A percentile compares a stretch with the other conserved stretches of the same genome.
Evolutionary conservation across 2,329 filamentous ascomycete genomes (phyloP).

Genomic region (Fusarium temperatum): DNA sequence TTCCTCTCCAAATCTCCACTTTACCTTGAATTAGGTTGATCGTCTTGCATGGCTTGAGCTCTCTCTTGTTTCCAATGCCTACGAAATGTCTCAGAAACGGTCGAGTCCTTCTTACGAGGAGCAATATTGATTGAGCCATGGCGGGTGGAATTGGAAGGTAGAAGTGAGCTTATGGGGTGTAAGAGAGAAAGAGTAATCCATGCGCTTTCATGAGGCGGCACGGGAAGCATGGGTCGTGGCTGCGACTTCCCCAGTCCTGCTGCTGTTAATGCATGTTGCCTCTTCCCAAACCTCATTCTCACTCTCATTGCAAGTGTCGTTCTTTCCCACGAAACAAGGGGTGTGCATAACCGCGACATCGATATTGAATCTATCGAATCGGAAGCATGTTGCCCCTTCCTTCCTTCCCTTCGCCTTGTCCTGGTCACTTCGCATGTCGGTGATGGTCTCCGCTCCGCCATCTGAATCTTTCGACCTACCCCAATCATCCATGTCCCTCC

Average conservation of each 20-base stretch:
- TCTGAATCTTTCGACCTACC: constrained; percentile 30
- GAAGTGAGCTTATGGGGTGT: not conserved
- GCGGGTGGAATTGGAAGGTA: not conserved
- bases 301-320: constrained; percentile 9
- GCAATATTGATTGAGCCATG: not conserved
- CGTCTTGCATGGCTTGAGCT: constrained; percentile 28
- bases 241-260: constrained; percentile 3
- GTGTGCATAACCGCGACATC: constrained; percentile 26
- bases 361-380: constrained; percentile 17
- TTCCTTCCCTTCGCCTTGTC: constrained; percentile 17
- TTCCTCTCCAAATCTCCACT: constrained; percentile 33
- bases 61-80: not conserved
- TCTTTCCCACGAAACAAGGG: constrained; percentile 28
- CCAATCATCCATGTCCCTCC: constrained; percentile 37
- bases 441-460: constrained; percentile 24
- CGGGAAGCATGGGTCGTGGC: not conserved
- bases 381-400: constrained; percentile 4
- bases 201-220: constrained; percentile 1
- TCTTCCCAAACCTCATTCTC: constrained; percentile 16
- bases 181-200: not conserved
- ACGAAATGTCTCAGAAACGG: constrained; percentile 18
- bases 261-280: not conserved
- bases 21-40: constrained; percentile 32
- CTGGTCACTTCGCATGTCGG: constrained; percentile 2
- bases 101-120: constrained; percentile 1